phyloP scores from a whole-genome alignment of 1,284 basidiomycete species.

The Leccinum cinnamomeum region DNA sequence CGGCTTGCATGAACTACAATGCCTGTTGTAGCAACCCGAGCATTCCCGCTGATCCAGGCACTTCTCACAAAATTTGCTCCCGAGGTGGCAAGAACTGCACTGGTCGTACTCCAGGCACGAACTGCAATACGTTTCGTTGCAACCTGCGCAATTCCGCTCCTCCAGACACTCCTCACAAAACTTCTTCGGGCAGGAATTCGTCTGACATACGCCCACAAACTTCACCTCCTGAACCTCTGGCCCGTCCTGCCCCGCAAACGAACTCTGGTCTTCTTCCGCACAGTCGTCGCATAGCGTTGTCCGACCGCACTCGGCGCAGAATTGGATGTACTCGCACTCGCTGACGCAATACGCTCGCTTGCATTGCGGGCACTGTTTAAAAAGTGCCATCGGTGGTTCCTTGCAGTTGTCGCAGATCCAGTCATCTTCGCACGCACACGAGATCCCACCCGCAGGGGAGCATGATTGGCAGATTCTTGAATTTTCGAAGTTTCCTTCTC shows the following conservation, averaged over 20 bases:
- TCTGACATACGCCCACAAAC: constrained; percentile 8
- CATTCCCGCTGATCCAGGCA: constrained; percentile 6
- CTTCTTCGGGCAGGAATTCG: constrained; percentile 8
- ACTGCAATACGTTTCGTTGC: constrained; percentile 15
- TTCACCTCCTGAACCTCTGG: constrained; percentile 4
- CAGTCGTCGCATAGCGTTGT: constrained; percentile 15
- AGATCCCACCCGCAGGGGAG: constrained; percentile 4
- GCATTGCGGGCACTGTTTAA: neutral
- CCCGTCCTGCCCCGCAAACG: neutral
- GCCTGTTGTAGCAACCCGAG: constrained; percentile 13
- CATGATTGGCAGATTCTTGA: neutral
- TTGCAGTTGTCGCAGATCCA: constrained; percentile 29
- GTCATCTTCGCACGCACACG: constrained; percentile 23
- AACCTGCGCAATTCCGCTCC: constrained; percentile 15
- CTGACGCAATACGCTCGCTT: neutral
- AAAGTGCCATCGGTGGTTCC: neutral
- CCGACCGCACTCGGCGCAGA: constrained; percentile 17
- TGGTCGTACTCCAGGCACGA: constrained; percentile 9
- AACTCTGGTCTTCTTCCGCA: constrained; percentile 22
- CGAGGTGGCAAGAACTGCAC: constrained; percentile 9
- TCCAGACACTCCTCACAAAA: constrained; percentile 14
- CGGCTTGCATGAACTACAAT: constrained; percentile 16
- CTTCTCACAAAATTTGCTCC: neutral
- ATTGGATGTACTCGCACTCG: constrained; percentile 24
- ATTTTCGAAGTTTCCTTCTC: neutral